phyloP scores from a whole-genome alignment of 208 protist genomes.

The Polymyxa betae region DNA sequence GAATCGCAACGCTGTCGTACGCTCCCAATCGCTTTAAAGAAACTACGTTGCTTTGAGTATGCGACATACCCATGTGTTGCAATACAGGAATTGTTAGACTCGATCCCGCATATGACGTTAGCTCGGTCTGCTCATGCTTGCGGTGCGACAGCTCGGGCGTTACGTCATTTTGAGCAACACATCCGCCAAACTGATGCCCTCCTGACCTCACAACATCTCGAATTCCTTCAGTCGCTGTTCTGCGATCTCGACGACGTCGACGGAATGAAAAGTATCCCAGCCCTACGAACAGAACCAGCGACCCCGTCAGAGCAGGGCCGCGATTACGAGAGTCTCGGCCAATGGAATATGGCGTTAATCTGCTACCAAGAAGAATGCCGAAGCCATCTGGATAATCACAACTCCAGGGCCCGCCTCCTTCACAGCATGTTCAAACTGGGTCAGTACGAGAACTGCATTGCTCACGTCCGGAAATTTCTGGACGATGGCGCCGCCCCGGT shows the following conservation, averaged over 20 bases:
- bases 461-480: background rate
- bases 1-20: background rate
- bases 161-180: constrained; percentile 26
- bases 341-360: constrained; percentile 12
- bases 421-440: background rate
- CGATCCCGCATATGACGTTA: background rate
- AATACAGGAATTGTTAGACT: background rate
- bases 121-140: background rate
- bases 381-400: background rate
- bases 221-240: constrained; percentile 15
- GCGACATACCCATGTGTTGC: background rate
- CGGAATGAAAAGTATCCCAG: background rate
- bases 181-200: background rate
- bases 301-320: background rate
- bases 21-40: background rate
- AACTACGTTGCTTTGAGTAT: background rate
- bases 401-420: background rate
- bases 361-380: constrained; percentile 20
- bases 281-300: background rate
- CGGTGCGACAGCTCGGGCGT: background rate
- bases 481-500: background rate
- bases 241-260: background rate
- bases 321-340: constrained; percentile 34
- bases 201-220: background rate
- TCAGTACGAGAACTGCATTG: constrained; percentile 15